phyloP scores from a whole-genome alignment of 805 yeast genomes.

The Brettanomyces bruxellensis region DNA sequence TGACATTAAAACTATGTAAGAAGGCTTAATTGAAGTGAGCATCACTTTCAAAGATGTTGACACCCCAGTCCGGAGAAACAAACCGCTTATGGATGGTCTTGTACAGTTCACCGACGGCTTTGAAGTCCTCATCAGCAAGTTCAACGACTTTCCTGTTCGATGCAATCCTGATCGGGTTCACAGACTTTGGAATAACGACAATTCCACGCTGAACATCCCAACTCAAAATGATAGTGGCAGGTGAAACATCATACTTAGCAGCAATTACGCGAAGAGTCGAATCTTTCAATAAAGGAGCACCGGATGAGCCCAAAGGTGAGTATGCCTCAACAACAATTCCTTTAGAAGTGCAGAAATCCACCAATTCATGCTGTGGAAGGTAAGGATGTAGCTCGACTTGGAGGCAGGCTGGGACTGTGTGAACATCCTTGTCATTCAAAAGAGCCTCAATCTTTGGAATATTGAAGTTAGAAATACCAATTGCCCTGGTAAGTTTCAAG shows the following conservation, averaged over 20 bases:
- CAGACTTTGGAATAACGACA: conserved; percentile 30
- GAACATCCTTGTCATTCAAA: conserved; percentile 37
- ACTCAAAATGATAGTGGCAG: conserved; percentile 45
- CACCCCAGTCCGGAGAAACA: conserved; percentile 30
- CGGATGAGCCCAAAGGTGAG: conserved; percentile 64
- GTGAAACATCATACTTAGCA: conserved; percentile 31
- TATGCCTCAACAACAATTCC: conserved; percentile 63
- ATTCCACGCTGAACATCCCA: conserved; percentile 53
- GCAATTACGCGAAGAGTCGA: conserved; percentile 36
- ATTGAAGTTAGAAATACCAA: conserved; percentile 77
- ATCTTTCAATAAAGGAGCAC: conserved; percentile 44
- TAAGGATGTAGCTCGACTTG: conserved; percentile 75
- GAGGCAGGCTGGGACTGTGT: conserved; percentile 55
- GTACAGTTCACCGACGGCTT: conserved; percentile 21
- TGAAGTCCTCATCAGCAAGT: conserved; percentile 29
- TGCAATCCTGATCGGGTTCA: conserved; percentile 22
- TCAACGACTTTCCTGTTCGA: conserved; percentile 28
- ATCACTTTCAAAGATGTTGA: conserved; percentile 22
- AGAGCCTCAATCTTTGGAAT: conserved; percentile 43
- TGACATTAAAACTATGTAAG: neutral
- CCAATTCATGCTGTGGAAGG: conserved; percentile 55
- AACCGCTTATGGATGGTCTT: conserved; percentile 25
- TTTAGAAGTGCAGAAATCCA: conserved; percentile 41
- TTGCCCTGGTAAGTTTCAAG: conserved; percentile 47
- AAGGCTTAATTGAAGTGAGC: conserved; percentile 2